phyloP scores from a whole-genome alignment of 176 grass and related monocot species.

The Tillandsia leiboldiana region DNA sequence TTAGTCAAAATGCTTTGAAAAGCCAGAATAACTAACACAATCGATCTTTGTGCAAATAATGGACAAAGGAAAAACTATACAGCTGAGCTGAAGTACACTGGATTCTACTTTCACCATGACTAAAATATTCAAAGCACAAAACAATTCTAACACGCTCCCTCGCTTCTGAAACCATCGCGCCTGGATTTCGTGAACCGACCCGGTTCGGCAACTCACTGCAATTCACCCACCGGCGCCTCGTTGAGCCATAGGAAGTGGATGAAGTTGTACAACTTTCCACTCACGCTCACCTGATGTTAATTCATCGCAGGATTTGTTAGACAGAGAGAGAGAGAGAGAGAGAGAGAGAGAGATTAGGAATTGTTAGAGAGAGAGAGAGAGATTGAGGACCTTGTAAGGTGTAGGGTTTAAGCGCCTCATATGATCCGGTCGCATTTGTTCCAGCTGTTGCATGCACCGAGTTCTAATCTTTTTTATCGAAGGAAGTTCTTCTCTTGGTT shows the following conservation, averaged over 20 bases:
- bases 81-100: too few species aligned
- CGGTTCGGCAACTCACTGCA: not conserved
- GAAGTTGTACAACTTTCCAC: slow-evolving; percentile 22
- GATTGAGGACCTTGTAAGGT: slow-evolving; percentile 69
- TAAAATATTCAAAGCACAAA: too few species aligned
- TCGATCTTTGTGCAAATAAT: too few species aligned
- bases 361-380: not conserved
- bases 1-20: too few species aligned
- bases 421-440: slow-evolving; percentile 75
- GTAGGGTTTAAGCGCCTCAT: slow-evolving; percentile 90
- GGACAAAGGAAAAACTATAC: too few species aligned
- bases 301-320: not conserved
- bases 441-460: slow-evolving; percentile 84
- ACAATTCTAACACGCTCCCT: not conserved
- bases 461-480: slow-evolving; percentile 61
- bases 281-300: slow-evolving; percentile 18
- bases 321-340: not conserved
- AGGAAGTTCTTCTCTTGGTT: slow-evolving; percentile 65
- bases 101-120: too few species aligned
- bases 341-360: slow-evolving; percentile 9
- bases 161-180: not conserved
- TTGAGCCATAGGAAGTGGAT: slow-evolving; percentile 28
- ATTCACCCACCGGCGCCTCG: slow-evolving; percentile 24
- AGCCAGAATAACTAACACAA: too few species aligned
- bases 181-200: not conserved